These are phyloP conservation scores for Pyracantha coccinea DNA, from an alignment of 331 rosid genomes.

Conservation along the genomic window DNA sequence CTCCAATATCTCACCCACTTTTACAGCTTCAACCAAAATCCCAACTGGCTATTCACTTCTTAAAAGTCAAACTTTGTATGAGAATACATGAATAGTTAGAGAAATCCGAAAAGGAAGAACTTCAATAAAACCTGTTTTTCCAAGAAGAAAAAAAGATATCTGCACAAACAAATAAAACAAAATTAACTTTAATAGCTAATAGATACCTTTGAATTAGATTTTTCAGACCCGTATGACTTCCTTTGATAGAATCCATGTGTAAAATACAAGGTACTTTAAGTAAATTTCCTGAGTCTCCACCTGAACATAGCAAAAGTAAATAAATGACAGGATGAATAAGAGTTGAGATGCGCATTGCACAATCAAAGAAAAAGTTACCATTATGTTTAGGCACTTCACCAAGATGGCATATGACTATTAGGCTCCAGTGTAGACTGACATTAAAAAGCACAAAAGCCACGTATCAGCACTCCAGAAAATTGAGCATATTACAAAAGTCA, in stretches of 20 bases:
- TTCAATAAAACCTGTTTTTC: not conserved
- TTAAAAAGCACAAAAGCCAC: slow-evolving; percentile 12
- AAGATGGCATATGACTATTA: slow-evolving; percentile 86
- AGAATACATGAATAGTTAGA: not conserved
- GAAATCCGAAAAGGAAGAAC: not conserved
- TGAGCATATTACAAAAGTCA: slow-evolving; percentile 13
- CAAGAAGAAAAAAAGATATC: not conserved
- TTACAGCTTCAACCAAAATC: not conserved
- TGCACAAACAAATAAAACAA: slow-evolving; percentile 1
- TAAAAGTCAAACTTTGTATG: not conserved
- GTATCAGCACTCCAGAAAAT: slow-evolving; percentile 25
- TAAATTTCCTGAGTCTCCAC: slow-evolving; percentile 36
- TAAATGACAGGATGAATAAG: slow-evolving; percentile 3
- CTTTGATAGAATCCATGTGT: slow-evolving; percentile 98
- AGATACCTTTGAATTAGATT: slow-evolving; percentile 81
- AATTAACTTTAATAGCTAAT: slow-evolving; percentile 8
- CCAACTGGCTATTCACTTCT: not conserved
- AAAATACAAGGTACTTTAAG: slow-evolving; percentile 76
- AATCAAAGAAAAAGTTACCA: slow-evolving; percentile 41
- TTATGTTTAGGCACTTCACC: slow-evolving; percentile 62
- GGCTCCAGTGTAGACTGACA: slow-evolving; percentile 93
- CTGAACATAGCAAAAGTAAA: slow-evolving; percentile 38
- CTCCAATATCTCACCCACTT: not conserved
- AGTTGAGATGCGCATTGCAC: not conserved
- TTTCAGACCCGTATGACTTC: slow-evolving; percentile 84